Evolutionary conservation across 306 rosid species (phyloP), one percentile per base, ranked within the genome.

Genomic region (Hylodesmum podocarpum): DNA sequence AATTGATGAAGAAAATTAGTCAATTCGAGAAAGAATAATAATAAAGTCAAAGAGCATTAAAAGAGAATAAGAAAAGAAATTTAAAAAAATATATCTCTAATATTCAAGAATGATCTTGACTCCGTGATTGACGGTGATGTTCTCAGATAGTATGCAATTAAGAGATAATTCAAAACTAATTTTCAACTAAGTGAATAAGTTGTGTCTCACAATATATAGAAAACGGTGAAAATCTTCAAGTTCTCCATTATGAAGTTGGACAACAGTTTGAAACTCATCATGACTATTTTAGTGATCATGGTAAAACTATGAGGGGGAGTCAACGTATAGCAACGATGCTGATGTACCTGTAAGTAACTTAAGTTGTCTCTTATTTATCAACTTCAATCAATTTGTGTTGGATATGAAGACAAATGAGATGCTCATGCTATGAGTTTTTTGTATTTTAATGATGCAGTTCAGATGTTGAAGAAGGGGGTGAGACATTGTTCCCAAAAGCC

Each of bases 401-500:
- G 31, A 10, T 73, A 27, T 58, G 70, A 63, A 66, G 59, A 25
- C 39, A 46, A 44, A 28, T 66, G 40, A 46, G 50, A 28, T 66
- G 40, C 51, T 37, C 53, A 72, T 72, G 51, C 33, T 24, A 34
- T 80, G 31, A 63, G 22, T 24, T 57, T 76, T 81, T 75, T 76
- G 46, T 59, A 41, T 59, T 68, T 16, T 34, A 55, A 68, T 79
- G 73, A 55, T 89, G 51, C 97, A 96, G 99, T 62, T 81, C 97
- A 78, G 93, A 92, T 66, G 99, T 96, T 67, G 99, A 96, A 86
- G 99, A 92, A 89, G 99, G 99, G 16, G 99, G 99, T 33, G 99
- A 96, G 84, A 96, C 99, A n/a, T 97, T 96, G 83, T 92, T 96
- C 82, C 97, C 99, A 62, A 73, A 85, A n/a, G 98, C 98, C 72